Conservation (phyloP, 108 stramenopile genomes). For the Bacterosira constricta region DNA sequence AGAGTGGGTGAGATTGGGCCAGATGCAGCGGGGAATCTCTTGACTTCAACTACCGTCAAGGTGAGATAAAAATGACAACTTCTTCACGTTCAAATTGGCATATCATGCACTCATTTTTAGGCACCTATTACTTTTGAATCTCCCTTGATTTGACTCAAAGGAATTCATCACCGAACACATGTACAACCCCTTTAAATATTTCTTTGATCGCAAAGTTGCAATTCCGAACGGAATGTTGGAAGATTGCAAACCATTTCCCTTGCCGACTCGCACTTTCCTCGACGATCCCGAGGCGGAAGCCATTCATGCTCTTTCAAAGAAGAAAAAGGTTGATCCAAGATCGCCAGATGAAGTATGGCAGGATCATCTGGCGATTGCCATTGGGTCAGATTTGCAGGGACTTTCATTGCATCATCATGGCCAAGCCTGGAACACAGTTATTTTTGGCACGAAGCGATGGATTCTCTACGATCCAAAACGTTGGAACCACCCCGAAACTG, state of each 20-base stretch:
- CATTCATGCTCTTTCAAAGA: slow-evolving; percentile 34
- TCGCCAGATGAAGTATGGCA: slow-evolving; percentile 25
- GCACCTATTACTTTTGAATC: too few species aligned
- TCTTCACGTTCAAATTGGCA: too few species aligned
- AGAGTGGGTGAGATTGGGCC: slow-evolving; percentile 44
- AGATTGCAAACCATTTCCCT: slow-evolving; percentile 42
- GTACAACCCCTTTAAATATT: slow-evolving; percentile 50
- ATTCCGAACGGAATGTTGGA: slow-evolving; percentile 43
- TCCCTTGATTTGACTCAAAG: neutral
- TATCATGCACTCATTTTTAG: too few species aligned
- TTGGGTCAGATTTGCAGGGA: slow-evolving; percentile 40
- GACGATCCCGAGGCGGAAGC: slow-evolving; percentile 21
- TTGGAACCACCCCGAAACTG: too few species aligned
- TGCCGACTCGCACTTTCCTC: slow-evolving; percentile 39
- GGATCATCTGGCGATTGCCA: slow-evolving; percentile 47
- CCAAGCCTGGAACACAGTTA: slow-evolving; percentile 44
- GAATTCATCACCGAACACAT: slow-evolving; percentile 49
- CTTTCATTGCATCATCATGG: slow-evolving; percentile 43
- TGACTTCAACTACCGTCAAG: slow-evolving; percentile 38
- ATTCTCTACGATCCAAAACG: slow-evolving; percentile 33
- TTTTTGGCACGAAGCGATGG: slow-evolving; percentile 41
- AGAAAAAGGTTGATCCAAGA: slow-evolving; percentile 8
- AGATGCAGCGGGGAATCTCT: slow-evolving; percentile 32
- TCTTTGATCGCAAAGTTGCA: slow-evolving; percentile 51
- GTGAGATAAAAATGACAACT: too few species aligned